Conservation (phyloP, 257 asterid genomes). For the Solanum corneliomulleri region DNA sequence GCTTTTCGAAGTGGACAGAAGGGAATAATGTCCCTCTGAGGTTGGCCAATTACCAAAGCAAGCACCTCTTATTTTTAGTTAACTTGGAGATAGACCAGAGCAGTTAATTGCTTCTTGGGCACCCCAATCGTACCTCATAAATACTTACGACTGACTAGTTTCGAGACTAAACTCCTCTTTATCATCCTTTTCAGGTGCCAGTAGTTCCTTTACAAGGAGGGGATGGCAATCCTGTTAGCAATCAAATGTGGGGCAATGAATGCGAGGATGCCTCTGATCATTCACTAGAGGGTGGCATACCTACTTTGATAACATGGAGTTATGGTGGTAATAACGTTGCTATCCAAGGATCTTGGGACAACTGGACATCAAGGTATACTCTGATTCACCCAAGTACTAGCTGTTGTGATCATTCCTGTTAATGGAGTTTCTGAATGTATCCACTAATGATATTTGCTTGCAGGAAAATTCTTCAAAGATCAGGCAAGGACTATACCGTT, state of each 20-base stretch:
- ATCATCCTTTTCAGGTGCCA: conserved; percentile 46
- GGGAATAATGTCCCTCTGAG: neutral
- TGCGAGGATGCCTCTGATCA: neutral
- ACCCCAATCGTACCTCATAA: neutral
- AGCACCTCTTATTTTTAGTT: neutral
- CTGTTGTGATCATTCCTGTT: neutral
- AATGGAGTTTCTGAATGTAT: neutral
- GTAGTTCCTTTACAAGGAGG: conserved; percentile 45
- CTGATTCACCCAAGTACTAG: neutral
- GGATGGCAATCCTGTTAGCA: conserved; percentile 26
- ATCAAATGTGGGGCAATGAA: conserved; percentile 25
- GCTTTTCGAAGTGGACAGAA: neutral
- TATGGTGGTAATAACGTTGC: conserved; percentile 57
- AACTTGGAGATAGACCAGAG: neutral
- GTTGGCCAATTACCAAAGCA: neutral
- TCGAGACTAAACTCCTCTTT: neutral
- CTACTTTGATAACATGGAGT: conserved; percentile 24
- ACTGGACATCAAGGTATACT: conserved; percentile 71
- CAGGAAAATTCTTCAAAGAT: conserved; percentile 72
- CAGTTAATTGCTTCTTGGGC: neutral
- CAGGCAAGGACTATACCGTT: conserved; percentile 80
- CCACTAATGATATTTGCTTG: conserved; percentile 5
- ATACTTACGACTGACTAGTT: neutral
- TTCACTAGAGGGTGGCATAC: conserved; percentile 9
- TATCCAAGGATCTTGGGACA: conserved; percentile 95